Conservation (phyloP, 805 yeast species). For the Wickerhamiella lipophila region DNA sequence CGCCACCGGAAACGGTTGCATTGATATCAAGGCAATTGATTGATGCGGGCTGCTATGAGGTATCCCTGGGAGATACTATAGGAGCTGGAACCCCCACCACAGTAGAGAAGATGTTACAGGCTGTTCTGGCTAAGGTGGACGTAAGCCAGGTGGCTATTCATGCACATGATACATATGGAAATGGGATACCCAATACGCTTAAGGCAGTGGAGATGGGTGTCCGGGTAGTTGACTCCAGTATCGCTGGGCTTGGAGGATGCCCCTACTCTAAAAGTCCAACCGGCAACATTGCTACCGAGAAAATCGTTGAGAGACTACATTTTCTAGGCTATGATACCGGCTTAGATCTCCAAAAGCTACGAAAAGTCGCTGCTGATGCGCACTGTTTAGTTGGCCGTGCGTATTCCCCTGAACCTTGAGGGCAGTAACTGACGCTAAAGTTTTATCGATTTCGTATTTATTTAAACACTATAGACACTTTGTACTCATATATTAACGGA, state of each 20-base stretch:
- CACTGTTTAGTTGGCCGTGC: constrained; percentile 18
- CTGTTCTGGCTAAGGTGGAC: constrained; percentile 20
- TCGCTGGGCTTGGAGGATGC: constrained; percentile 29
- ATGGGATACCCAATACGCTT: constrained; percentile 27
- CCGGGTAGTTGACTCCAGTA: constrained; percentile 24
- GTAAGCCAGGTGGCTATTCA: constrained; percentile 24
- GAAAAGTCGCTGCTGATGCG: constrained; percentile 24
- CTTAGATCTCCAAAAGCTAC: constrained; percentile 21
- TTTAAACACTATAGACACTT: neutral
- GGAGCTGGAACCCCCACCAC: constrained; percentile 27
- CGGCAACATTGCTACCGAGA: constrained; percentile 28
- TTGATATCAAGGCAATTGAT: constrained; percentile 21
- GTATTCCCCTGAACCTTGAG: neutral
- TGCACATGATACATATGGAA: constrained; percentile 29
- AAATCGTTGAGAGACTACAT: constrained; percentile 25
- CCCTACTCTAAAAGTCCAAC: constrained; percentile 28
- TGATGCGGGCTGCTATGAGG: constrained; percentile 27
- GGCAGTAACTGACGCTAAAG: no score
- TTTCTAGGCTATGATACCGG: constrained; percentile 26
- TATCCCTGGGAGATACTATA: constrained; percentile 27
- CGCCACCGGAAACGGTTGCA: constrained; percentile 24
- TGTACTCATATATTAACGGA: neutral
- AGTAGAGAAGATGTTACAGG: constrained; percentile 21
- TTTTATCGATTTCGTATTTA: no score
- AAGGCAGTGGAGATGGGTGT: constrained; percentile 26